Evolutionary conservation across 2,329 filamentous ascomycete species (phyloP), one percentile per base, ranked within the genome.

Genomic region (Xylaria sp.): DNA sequence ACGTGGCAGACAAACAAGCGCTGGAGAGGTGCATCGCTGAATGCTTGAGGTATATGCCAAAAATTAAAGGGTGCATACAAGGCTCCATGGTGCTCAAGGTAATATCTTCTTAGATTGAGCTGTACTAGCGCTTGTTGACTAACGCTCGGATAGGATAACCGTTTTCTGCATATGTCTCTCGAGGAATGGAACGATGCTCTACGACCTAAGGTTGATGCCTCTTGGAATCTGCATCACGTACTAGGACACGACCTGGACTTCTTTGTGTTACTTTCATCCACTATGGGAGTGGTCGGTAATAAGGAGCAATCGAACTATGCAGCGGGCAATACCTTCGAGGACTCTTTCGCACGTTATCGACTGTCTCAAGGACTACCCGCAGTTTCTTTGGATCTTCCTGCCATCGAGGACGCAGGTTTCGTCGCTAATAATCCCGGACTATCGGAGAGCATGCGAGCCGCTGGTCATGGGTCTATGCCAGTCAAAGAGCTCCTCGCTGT

Each of bases 21-120:
- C 71, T 84, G 1, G 70, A 72, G 36, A 74, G 54, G 11, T 74
- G 73, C 6, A 65, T 80, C 6, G 68, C 70, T 11, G 71, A 63
- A 20, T 59, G 53, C 23, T 63, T 46, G 62, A 67, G 68, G 38
- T 73, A 69, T 58, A 79, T 68, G 80, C 80, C 6, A 74, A 82
- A 28, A 68, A 78, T 66, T 79, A 83, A 38, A 73, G 84, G 57
- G 66, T 85, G 33, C 80, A 84, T 85, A 11, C 83, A 85, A 63
- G 76, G 75, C 6, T 79, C 83, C 1, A 83, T 84, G 81, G 81
- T 82, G 15, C 70, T 81, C 1, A 66, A 73, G 66, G 74, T 77
- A 74, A 36, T 65, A 42, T 42, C 1, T 57, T n/a, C 17, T 15
- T 26, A 1, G 28, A 33, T 13, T 13, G 6, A 6, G 31, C 31